Evolutionary conservation across 768 basidiomycete genomes (phyloP), one percentile per base, ranked within the genome.

Genomic region (Kwoniella sp.): DNA sequence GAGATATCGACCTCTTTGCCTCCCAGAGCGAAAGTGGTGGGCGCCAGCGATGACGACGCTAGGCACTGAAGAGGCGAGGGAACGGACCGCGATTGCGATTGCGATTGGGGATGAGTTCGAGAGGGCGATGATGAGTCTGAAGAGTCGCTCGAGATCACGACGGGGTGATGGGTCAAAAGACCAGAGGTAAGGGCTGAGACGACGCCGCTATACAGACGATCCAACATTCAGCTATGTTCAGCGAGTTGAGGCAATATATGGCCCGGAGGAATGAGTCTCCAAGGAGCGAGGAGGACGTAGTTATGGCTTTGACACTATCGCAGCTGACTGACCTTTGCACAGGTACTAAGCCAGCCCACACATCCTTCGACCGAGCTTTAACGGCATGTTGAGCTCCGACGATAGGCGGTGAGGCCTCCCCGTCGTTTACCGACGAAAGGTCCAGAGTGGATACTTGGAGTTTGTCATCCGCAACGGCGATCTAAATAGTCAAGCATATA

Each of bases 1-100:
- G 73, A 73, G 4, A 81, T 65, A 48, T 81, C 79, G 3, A 79
- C 74, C 31, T 79, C 76, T 52, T 81, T 81, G 11, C 79, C 79
- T 8, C 76, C 79, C 22, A 73, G 20, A 11, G 75, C 76, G 57
- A 81, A 73, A 0, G 67, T 60, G 1, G 58, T 67, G 0, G 71
- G 65, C 0, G 50, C 59, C 20, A 45, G 7, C 0, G 73, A 66
- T 0, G 66, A 53, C 0, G 73, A 71, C 8, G 72, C 65, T 38
- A 80, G 55, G 38, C 66, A 66, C 20, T 55, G 61, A 2, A 74
- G 25, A 15, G 73, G 71, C 1, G 71, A 68, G 9, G 71, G 61
- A 0, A 77, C 55, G 9, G 55, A 45, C 20, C 68, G 31, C 4
- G 61, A 50, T 7, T 45, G n/a, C 11, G 55, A 28, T 54, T n/a